These are phyloP conservation scores for Trypethelium eluteriae DNA, from an alignment of 495 filamentous ascomycete genomes.

Conservation along the genomic window DNA sequence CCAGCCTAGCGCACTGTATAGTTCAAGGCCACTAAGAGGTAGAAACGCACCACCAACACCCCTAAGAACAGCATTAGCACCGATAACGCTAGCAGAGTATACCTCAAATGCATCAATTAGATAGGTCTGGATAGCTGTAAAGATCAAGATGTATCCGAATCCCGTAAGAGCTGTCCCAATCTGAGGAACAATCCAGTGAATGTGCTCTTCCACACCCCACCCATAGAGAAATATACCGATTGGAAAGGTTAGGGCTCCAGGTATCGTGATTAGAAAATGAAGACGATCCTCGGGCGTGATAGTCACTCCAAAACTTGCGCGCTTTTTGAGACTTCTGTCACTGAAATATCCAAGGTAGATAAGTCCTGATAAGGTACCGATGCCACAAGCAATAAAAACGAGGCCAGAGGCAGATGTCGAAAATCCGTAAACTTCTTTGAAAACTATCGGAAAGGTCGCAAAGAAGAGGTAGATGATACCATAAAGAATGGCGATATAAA, in stretches of 20 bases:
- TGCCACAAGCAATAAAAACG: constrained; percentile 44
- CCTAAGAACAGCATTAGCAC: constrained; percentile 13
- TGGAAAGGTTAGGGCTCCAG: constrained; percentile 18
- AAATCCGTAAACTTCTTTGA: constrained; percentile 47
- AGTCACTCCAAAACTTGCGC: constrained; percentile 15
- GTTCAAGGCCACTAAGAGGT: too few relatives aligned
- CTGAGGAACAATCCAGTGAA: constrained; percentile 29
- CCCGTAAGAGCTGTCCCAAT: constrained; percentile 16
- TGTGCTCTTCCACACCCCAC: constrained; percentile 24
- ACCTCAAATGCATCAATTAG: constrained; percentile 14
- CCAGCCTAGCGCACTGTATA: too few relatives aligned
- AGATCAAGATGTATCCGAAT: constrained; percentile 20
- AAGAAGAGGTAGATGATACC: constrained; percentile 38
- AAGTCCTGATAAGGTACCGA: constrained; percentile 43
- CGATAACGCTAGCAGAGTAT: constrained; percentile 19
- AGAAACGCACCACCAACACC: too few relatives aligned
- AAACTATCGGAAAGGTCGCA: constrained; percentile 45
- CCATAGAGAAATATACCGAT: constrained; percentile 28
- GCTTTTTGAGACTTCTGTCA: constrained; percentile 28
- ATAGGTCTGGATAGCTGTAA: constrained; percentile 24
- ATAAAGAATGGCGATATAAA: constrained; percentile 7
- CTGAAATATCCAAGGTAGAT: constrained; percentile 31
- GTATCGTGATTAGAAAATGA: constrained; percentile 18
- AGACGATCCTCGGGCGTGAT: constrained; percentile 27
- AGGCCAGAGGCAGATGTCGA: constrained; percentile 39